Evolutionary conservation across 176 grass and related monocot genomes (phyloP).

Genomic region (Aegilops longissima): DNA sequence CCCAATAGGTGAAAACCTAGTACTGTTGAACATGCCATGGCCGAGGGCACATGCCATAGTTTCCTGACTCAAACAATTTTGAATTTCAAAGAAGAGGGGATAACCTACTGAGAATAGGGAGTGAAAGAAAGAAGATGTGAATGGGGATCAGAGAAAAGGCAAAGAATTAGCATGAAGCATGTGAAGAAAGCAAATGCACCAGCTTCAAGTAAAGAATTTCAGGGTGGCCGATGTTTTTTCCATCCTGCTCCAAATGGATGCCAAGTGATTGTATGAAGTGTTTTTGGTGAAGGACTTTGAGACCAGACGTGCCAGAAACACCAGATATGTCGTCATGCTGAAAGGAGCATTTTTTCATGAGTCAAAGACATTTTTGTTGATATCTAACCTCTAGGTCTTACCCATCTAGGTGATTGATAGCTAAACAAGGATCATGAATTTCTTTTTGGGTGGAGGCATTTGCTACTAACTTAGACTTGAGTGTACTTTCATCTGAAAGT

Average conservation of each 20-base stretch:
- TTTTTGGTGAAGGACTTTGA: conserved; percentile 16
- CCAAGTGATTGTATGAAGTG: not conserved
- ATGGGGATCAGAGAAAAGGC: conserved; percentile 32
- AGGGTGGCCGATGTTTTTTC: not conserved
- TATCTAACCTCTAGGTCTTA: too few relatives aligned
- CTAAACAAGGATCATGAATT: not conserved
- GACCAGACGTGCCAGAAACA: not conserved
- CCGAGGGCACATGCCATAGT: too few relatives aligned
- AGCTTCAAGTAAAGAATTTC: conserved; percentile 22
- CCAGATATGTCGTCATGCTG: not conserved
- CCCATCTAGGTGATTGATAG: not conserved
- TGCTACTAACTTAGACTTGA: not conserved
- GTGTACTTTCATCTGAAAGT: not conserved
- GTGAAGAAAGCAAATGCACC: conserved; percentile 22
- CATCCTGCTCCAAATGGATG: conserved; percentile 22
- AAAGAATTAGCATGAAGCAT: conserved; percentile 30
- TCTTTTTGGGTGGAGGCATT: not conserved
- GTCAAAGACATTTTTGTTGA: too few relatives aligned
- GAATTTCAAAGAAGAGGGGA: conserved; percentile 38
- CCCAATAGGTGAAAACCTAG: too few relatives aligned
- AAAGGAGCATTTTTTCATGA: not conserved
- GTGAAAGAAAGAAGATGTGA: conserved; percentile 11
- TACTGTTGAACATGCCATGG: too few relatives aligned
- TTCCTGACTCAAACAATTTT: not conserved
- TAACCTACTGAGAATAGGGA: not conserved